Evolutionary conservation across 2,329 filamentous ascomycete species (phyloP).

Genomic region (Emmonsia crescens): DNA sequence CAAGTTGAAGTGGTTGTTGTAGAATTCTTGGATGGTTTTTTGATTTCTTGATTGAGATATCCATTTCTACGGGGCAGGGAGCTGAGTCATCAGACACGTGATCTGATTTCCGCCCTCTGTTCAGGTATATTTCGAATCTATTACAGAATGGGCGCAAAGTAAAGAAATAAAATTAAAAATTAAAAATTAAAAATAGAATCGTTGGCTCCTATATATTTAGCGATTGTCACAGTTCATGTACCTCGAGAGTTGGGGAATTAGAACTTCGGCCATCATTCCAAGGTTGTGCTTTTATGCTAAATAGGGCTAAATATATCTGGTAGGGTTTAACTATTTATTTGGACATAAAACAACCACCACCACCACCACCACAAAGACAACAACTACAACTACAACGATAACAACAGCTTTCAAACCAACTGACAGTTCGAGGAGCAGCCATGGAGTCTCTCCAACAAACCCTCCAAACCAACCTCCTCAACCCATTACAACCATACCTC

Average conservation of each 20-base stretch:
- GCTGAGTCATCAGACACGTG: neutral
- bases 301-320: neutral
- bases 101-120: too few species aligned
- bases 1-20: neutral
- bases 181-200: neutral
- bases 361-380: neutral
- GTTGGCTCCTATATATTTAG: too few species aligned
- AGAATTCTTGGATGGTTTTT: neutral
- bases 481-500: constrained; percentile 40
- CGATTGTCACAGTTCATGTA: too few species aligned
- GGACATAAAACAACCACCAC: neutral
- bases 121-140: too few species aligned
- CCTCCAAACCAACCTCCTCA: constrained; percentile 30
- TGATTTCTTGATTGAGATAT: neutral
- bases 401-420: neutral
- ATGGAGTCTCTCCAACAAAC: constrained; percentile 37
- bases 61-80: too few species aligned
- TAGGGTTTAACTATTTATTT: neutral
- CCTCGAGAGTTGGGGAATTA: neutral
- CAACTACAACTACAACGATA: neutral
- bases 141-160: neutral
- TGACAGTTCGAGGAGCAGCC: constrained; percentile 4
- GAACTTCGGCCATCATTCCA: too few species aligned
- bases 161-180: neutral
- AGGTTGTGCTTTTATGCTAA: too few species aligned